Percentiles rank a stretch among this genome's conserved stretches.
Evolutionary conservation across 345 rosid genomes (phyloP).

Genomic region (Citrus unshiu): DNA sequence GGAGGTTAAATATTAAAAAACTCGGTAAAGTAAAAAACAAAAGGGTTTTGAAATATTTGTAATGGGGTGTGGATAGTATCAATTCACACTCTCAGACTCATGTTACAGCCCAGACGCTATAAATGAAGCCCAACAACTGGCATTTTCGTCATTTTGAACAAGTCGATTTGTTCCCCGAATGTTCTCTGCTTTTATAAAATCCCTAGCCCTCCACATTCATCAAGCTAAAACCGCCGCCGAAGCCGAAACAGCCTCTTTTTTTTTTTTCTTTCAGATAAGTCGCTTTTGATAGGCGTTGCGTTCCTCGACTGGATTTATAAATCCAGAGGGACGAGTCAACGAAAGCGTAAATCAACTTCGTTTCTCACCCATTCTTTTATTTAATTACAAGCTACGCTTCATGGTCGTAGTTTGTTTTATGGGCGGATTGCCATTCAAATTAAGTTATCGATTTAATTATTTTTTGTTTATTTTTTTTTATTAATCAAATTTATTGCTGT

Average conservation of each 20-base stretch:
- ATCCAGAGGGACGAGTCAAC: constrained; percentile 43
- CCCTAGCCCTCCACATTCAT: not conserved
- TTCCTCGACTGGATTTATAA: constrained; percentile 25
- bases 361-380: not conserved
- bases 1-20: no score
- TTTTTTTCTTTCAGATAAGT: not conserved
- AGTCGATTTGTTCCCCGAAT: not conserved
- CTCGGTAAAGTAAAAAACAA: no score
- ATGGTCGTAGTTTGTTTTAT: not conserved
- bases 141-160: not conserved
- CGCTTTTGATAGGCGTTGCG: constrained; percentile 59
- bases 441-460: not conserved
- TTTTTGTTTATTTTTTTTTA: no score
- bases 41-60: no score
- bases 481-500: no score
- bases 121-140: not conserved
- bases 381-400: not conserved
- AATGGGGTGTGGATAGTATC: no score
- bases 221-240: not conserved
- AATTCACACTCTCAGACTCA: no score
- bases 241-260: no score
- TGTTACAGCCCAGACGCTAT: no score
- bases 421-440: constrained; percentile 19
- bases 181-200: not conserved
- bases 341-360: constrained; percentile 41